Evolutionary conservation across 257 asterid species (phyloP).

Genomic region (Nicotiana tomentosiformis): DNA sequence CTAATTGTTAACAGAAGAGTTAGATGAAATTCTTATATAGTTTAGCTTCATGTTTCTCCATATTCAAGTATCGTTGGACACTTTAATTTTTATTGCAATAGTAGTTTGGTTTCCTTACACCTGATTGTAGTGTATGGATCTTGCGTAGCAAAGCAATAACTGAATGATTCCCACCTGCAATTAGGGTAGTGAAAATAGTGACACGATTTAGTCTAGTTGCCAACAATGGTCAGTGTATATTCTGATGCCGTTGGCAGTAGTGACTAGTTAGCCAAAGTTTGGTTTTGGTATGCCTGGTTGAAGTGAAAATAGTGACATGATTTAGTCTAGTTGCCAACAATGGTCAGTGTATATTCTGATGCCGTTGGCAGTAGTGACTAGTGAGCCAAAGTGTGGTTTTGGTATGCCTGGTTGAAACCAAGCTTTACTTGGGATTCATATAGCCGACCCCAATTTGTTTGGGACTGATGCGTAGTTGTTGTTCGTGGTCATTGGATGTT

Average conservation of each 20-base stretch:
- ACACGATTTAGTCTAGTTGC: not conserved
- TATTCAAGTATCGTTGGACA: not conserved
- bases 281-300: conserved; percentile 5
- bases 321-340: not conserved
- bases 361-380: not conserved
- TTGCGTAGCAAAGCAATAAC: not conserved
- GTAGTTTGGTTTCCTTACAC: not conserved
- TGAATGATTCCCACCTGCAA: not conserved
- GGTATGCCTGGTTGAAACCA: not conserved
- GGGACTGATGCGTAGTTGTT: not conserved
- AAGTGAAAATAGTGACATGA: not conserved
- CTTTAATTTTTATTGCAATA: not conserved
- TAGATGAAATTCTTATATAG: not conserved
- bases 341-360: not conserved
- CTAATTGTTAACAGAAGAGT: not conserved
- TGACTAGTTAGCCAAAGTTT: not conserved
- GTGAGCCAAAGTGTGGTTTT: not conserved
- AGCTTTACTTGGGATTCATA: not conserved
- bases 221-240: not conserved
- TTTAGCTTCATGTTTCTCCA: not conserved
- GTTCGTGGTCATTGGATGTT: not conserved
- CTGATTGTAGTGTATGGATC: not conserved
- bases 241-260: not conserved
- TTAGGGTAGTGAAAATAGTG: not conserved
- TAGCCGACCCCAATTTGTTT: no score